These are phyloP conservation scores for Lavandula angustifolia DNA, from an alignment of 257 asterid genomes.

Conservation along the genomic window DNA sequence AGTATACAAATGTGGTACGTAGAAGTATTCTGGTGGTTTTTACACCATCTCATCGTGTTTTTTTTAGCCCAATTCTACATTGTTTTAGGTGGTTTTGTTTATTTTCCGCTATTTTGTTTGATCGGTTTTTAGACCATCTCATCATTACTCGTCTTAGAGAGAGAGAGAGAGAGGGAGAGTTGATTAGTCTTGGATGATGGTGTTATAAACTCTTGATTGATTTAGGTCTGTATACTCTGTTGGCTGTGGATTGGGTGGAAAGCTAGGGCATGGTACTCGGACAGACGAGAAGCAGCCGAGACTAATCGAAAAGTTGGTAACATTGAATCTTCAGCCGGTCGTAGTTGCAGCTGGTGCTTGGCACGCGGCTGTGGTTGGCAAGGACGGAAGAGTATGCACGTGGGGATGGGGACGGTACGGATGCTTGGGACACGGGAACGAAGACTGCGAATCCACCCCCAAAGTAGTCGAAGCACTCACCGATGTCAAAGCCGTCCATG, in stretches of 20 bases:
- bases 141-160: too few species aligned
- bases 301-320: slow-evolving; percentile 71
- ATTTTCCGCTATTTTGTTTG: too few species aligned
- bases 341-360: slow-evolving; percentile 99
- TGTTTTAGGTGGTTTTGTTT: too few species aligned
- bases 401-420: slow-evolving; percentile 99
- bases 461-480: slow-evolving; percentile 86
- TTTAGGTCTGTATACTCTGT: slow-evolving; percentile 97
- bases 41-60: too few species aligned
- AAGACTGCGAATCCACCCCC: slow-evolving; percentile 86
- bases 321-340: slow-evolving; percentile 76
- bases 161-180: not conserved
- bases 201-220: too few species aligned
- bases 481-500: slow-evolving; percentile 75
- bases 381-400: slow-evolving; percentile 95
- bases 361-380: slow-evolving; percentile 99
- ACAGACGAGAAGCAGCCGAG: slow-evolving; percentile 90
- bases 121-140: too few species aligned
- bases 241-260: slow-evolving; percentile 99
- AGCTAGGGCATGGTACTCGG: slow-evolving; percentile 88
- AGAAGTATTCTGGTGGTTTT: too few species aligned
- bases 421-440: slow-evolving; percentile 97
- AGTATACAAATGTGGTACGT: too few species aligned
- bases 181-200: not conserved
- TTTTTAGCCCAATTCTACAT: too few species aligned